Base-by-base conservation (phyloP, 148 eudicot species). In the Persicaria maculosa region DNA sequence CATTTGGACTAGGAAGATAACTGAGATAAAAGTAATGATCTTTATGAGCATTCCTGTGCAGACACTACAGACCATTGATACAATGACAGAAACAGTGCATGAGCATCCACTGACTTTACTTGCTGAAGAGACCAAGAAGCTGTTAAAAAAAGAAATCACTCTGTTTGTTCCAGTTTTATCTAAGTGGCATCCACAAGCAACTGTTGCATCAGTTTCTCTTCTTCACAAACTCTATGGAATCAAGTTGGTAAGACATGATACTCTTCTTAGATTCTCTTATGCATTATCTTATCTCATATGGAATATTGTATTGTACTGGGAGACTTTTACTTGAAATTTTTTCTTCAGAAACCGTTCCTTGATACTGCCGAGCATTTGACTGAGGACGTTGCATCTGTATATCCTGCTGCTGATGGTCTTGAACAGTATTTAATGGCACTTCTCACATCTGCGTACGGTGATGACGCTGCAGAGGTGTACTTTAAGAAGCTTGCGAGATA, bases 351-450 rank as follows among this genome's bases (percentile, higher is more conserved):
- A 89, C 99, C 99, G 54, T 96, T 96, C 75, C 86, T 89, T 72
- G 87, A 89, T 55, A 84, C 84, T 31, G 92, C 89, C 69, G 97
- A 96, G 78, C 99, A 96, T 83, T 90, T 96, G 74, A 96, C 99
- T 0, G 99, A 96, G 83, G 99, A 96, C 84, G 94, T 90, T 50
- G 90, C 86, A 81, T 86, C 96, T 73, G 97, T 96, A 84, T 88
- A 90, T 81, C 97, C 97, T 71, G 97, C 97, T 72, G 97, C 99
- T 78, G 91, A 96, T 86, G 86, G 88, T 80, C 89, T 96, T 79
- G 99, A 96, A 80, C 94, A 89, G 81, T 82, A 88, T 80, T 80
- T 86, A 44, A 68, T 89, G 55, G 80, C 89, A 70, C 81, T 86
- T 52, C 81, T 92, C 72, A 77, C 76, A 43, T 90, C 97, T 83